Evolutionary conservation across 225 moss, liverwort and hornwort species (phyloP).

Genomic region (Bryum argenteum): DNA sequence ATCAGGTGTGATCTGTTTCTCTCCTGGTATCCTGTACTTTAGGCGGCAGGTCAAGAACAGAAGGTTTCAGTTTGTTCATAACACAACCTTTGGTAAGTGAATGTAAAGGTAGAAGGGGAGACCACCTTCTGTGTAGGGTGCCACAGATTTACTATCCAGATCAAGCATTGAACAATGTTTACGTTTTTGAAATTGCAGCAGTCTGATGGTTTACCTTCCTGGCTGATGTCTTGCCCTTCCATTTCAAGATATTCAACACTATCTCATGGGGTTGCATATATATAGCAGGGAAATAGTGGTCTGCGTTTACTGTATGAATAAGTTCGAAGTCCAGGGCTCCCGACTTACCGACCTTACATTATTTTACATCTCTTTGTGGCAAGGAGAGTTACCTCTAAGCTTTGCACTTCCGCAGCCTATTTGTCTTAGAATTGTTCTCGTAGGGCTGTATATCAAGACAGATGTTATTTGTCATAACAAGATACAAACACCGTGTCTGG

Average conservation of each 20-base stretch:
- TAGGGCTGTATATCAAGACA: too few species aligned
- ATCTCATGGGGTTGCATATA: too few species aligned
- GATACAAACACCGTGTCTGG: too few species aligned
- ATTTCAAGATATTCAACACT: not conserved
- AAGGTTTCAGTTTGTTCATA: constrained; percentile 43
- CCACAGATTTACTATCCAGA: constrained; percentile 20
- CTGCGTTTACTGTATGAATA: too few species aligned
- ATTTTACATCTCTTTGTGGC: too few species aligned
- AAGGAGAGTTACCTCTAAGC: too few species aligned
- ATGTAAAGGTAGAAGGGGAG: constrained; percentile 39
- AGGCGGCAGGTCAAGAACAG: constrained; percentile 33
- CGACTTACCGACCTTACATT: too few species aligned
- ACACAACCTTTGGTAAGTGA: constrained; percentile 39
- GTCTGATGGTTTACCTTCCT: not conserved
- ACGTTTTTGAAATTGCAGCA: constrained; percentile 23
- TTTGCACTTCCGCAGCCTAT: too few species aligned
- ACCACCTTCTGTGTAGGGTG: constrained; percentile 25
- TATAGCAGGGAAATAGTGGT: not conserved
- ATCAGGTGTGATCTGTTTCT: constrained; percentile 36
- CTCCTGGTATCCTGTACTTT: constrained; percentile 38
- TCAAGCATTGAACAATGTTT: constrained; percentile 25
- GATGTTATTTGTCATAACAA: too few species aligned
- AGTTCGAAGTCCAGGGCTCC: too few species aligned
- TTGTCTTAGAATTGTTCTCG: too few species aligned
- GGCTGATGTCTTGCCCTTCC: not conserved